Evolutionary conservation across 768 basidiomycete genomes (phyloP).

Genomic region (Tulasnella sp.): DNA sequence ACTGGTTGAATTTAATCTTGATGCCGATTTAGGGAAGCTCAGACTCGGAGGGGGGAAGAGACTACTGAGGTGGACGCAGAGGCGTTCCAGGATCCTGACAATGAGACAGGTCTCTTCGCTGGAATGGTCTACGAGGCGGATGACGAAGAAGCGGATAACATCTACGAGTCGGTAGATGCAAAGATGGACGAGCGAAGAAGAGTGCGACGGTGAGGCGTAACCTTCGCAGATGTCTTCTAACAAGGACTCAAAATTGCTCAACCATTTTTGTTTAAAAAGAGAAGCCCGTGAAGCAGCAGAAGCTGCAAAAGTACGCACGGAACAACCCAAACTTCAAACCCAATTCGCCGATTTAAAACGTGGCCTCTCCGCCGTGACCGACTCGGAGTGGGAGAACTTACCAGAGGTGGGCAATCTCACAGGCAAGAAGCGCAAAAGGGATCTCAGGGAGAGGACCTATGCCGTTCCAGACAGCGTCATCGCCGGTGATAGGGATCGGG

Average conservation of each 20-base stretch:
- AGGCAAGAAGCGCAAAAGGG: constrained; percentile 75
- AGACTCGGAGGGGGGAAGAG: constrained; percentile 78
- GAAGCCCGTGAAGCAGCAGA: constrained; percentile 69
- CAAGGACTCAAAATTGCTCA: not conserved
- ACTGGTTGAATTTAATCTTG: not conserved
- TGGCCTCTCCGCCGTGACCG: constrained; percentile 72
- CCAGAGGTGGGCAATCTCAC: constrained; percentile 96
- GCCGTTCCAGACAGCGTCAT: constrained; percentile 91
- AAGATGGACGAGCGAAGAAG: constrained; percentile 81
- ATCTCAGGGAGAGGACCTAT: constrained; percentile 50
- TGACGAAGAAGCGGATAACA: constrained; percentile 93
- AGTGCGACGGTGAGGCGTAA: constrained; percentile 54
- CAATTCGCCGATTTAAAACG: constrained; percentile 95
- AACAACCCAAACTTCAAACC: constrained; percentile 88
- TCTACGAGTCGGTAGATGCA: constrained; percentile 85
- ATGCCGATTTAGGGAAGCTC: constrained; percentile 53
- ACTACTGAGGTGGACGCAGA: constrained; percentile 70
- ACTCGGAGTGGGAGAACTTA: constrained; percentile 87
- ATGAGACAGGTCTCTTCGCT: constrained; percentile 91
- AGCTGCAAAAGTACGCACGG: constrained; percentile 64
- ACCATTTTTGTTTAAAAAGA: too few species aligned
- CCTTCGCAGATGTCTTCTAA: constrained; percentile 18
- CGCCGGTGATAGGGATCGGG: constrained; percentile 68
- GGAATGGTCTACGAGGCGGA: constrained; percentile 94
- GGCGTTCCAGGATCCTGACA: constrained; percentile 93